Evolutionary conservation across 495 filamentous ascomycete genomes (phyloP), one percentile per base, ranked within the genome.

Genomic region (Penicillium pancosmium): DNA sequence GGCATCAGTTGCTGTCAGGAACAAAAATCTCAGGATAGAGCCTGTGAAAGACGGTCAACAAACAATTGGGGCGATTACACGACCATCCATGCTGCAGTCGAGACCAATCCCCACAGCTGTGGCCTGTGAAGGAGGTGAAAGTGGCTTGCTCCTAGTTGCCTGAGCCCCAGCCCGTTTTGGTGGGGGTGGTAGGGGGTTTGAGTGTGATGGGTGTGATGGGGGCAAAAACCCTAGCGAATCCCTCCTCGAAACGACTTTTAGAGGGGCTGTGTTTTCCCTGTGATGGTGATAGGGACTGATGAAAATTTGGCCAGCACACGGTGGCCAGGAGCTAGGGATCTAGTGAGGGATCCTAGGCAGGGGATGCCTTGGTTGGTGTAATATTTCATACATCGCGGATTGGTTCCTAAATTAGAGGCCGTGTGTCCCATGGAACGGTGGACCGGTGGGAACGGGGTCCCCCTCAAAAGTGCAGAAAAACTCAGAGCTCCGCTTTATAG

Each of bases 401-500:
- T 35, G 23, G 49, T 35, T 15, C 49, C 54, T 38, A 36, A 16
- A 35, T 47, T 55, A 55, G 40, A 27, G 41, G 18, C 38, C 41
- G 15, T 40, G 52, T 53, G 52, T 43, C 21, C 48, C 31, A 48
- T 27, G 19, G 52, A 63, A 18, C 53, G 27, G 41, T 41, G 31
- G 48, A 54, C 55, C 51, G 31, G 55, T 55, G 52, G 40, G 53
- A 50, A 31, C 19, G 36, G 36, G 36, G 36, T 38, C 16, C 41
- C 41, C 41, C 43, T 31, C 27, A 31, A 8, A 35, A 35, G 21
- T 19, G 23, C 38, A 55, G 50, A 46, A 63, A 27, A 63, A 63
- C 50, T 48, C 35, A 50, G 54, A 49, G 43, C 59, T 61, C 63
- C 59, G 63, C 59, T 62, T 61, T 44, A 62, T 62, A 59, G 43